Conservation (phyloP, 352 stramenopile genomes). For the Phytophthora constricta region DNA sequence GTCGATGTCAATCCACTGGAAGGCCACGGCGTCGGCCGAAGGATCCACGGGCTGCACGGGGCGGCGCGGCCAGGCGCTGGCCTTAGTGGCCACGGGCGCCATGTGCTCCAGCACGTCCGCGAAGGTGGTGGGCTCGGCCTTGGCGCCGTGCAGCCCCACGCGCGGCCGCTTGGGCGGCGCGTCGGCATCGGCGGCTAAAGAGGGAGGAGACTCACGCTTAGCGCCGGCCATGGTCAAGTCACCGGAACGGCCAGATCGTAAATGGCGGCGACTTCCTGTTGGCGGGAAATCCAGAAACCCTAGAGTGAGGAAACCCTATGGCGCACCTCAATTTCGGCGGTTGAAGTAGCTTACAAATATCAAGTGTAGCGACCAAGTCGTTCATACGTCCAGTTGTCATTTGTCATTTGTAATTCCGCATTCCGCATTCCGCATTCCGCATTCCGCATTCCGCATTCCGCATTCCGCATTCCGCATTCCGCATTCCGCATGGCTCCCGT, state of each 20-base stretch:
- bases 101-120: conserved; percentile 66
- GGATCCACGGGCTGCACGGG: conserved; percentile 48
- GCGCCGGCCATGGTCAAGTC: conserved; percentile 33
- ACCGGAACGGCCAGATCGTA: no score
- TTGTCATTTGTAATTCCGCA: no score
- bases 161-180: conserved; percentile 45
- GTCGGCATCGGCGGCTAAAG: background rate
- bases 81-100: conserved; percentile 65
- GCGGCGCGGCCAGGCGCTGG: conserved; percentile 69
- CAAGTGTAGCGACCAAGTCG: background rate
- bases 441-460: no score
- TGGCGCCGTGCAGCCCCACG: conserved; percentile 34
- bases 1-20: conserved; percentile 99
- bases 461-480: no score
- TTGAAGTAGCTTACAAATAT: background rate
- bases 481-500: no score
- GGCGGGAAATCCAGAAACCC: no score
- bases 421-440: no score
- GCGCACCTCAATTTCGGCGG: background rate
- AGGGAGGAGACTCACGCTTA: conserved; percentile 39
- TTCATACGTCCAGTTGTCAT: no score
- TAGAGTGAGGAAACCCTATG: background rate
- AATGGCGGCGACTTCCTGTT: no score
- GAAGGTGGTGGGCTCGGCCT: conserved; percentile 46
- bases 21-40: conserved; percentile 47